Conservation (phyloP, 805 yeast species). For the Wickerhamiella qilinensis region DNA sequence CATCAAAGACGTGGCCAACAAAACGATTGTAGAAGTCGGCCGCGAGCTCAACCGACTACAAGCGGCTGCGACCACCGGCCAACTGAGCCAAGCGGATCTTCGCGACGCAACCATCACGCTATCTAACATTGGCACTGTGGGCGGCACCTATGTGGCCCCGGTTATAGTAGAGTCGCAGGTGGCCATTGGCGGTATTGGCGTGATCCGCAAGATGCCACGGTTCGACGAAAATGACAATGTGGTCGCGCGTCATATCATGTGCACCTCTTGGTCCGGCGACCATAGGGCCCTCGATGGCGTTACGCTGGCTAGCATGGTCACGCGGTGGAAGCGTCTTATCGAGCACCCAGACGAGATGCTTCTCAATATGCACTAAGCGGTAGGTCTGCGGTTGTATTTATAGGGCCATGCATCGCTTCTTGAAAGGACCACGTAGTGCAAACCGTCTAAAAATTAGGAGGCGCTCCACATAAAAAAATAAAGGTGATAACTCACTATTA, state of each 20-base stretch:
- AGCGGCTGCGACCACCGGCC: slow-evolving; percentile 14
- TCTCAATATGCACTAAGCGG: slow-evolving; percentile 1
- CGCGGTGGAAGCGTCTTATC: slow-evolving; percentile 12
- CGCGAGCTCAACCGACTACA: slow-evolving; percentile 18
- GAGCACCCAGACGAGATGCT: slow-evolving; percentile 7
- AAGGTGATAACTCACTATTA: no score
- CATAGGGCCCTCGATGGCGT: slow-evolving; percentile 22
- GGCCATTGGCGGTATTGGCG: slow-evolving; percentile 21
- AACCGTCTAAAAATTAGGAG: no score
- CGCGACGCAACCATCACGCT: slow-evolving; percentile 21
- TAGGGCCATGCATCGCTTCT: background rate
- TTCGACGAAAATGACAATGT: slow-evolving; percentile 13
- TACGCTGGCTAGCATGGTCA: slow-evolving; percentile 20
- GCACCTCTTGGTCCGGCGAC: slow-evolving; percentile 22
- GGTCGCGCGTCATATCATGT: slow-evolving; percentile 16
- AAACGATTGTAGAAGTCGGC: slow-evolving; percentile 18
- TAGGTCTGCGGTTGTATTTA: background rate
- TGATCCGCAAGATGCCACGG: slow-evolving; percentile 17
- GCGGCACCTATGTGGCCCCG: slow-evolving; percentile 23
- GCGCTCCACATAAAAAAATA: no score
- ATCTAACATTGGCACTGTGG: slow-evolving; percentile 22
- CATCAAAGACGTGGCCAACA: slow-evolving; percentile 17
- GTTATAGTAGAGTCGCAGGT: slow-evolving; percentile 21
- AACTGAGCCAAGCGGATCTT: slow-evolving; percentile 17
- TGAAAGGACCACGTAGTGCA: no score